Evolutionary conservation across 2,329 filamentous ascomycete species (phyloP).

Genomic region (Knufia fluminis): DNA sequence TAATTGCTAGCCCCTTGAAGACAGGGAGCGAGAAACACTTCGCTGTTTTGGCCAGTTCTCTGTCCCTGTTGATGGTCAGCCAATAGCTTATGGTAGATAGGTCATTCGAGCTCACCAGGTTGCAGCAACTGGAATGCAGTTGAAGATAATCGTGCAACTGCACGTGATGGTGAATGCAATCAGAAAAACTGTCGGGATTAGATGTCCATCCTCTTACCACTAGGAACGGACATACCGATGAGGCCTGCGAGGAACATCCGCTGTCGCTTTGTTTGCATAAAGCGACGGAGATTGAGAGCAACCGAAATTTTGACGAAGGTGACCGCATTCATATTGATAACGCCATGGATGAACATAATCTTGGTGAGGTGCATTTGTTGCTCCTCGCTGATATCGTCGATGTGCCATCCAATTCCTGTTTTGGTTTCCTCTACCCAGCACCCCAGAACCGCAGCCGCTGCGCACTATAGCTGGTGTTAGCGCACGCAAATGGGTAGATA

Average conservation of each 20-base stretch:
- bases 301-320: slow-evolving; percentile 42
- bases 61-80: slow-evolving; percentile 40
- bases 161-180: slow-evolving; percentile 35
- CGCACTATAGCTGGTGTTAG: slow-evolving; percentile 15
- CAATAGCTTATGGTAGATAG: no score
- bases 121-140: slow-evolving; percentile 39
- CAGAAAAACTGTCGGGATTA: slow-evolving; percentile 29
- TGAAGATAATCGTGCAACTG: slow-evolving; percentile 39
- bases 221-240: slow-evolving; percentile 22
- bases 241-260: slow-evolving; percentile 34
- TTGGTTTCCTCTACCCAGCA: slow-evolving; percentile 32
- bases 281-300: slow-evolving; percentile 37
- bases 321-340: slow-evolving; percentile 39
- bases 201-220: background rate
- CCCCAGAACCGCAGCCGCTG: slow-evolving; percentile 24
- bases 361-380: slow-evolving; percentile 17
- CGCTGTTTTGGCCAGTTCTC: slow-evolving; percentile 25
- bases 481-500: slow-evolving; percentile 17
- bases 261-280: slow-evolving; percentile 33
- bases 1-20: slow-evolving; percentile 39
- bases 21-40: slow-evolving; percentile 35
- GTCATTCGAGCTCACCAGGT: no score
- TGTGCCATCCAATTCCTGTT: background rate
- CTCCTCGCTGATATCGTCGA: slow-evolving; percentile 28
- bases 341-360: slow-evolving; percentile 34